Evolutionary conservation across 1,139 yeast genomes (phyloP).

Genomic region (Suhomyces coccinellae): DNA sequence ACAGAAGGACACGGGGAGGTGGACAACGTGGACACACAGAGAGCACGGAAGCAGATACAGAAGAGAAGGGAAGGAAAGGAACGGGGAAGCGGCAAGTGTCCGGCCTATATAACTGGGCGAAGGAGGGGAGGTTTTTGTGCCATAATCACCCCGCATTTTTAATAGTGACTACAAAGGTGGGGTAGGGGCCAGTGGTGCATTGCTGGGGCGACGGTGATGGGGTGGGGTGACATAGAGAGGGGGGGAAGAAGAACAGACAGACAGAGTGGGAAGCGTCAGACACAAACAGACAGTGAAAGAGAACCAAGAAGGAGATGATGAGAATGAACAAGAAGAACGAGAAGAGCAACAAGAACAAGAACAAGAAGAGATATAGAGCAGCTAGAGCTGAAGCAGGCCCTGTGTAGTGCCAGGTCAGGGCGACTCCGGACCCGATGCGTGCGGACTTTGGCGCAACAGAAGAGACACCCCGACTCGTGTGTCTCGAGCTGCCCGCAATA

Average conservation of each 20-base stretch:
- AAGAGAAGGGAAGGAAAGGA: neutral
- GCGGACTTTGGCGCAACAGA: too few relatives aligned
- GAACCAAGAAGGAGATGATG: too few relatives aligned
- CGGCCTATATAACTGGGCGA: constrained; percentile 5
- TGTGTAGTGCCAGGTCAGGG: too few relatives aligned
- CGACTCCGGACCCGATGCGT: too few relatives aligned
- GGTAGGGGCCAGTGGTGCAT: constrained; percentile 7
- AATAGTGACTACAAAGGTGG: constrained; percentile 10
- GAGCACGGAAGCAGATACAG: too few relatives aligned
- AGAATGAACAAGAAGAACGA: too few relatives aligned
- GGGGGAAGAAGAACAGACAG: neutral
- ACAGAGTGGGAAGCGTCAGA: neutral
- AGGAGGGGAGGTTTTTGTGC: constrained; percentile 18
- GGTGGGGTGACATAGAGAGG: neutral
- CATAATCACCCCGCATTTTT: constrained; percentile 20
- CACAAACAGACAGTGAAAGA: neutral
- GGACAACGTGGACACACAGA: neutral
- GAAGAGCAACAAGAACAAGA: too few relatives aligned
- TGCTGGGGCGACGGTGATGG: constrained; percentile 1
- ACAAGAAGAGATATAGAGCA: too few relatives aligned
- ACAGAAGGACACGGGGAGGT: too few relatives aligned
- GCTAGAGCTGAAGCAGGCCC: too few relatives aligned
- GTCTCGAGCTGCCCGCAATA: too few relatives aligned
- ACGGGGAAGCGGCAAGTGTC: neutral
- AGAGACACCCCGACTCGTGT: too few relatives aligned